These are phyloP conservation scores for Alternaria sp. DNA, from an alignment of 2,329 filamentous ascomycete species.

Conservation along the genomic window DNA sequence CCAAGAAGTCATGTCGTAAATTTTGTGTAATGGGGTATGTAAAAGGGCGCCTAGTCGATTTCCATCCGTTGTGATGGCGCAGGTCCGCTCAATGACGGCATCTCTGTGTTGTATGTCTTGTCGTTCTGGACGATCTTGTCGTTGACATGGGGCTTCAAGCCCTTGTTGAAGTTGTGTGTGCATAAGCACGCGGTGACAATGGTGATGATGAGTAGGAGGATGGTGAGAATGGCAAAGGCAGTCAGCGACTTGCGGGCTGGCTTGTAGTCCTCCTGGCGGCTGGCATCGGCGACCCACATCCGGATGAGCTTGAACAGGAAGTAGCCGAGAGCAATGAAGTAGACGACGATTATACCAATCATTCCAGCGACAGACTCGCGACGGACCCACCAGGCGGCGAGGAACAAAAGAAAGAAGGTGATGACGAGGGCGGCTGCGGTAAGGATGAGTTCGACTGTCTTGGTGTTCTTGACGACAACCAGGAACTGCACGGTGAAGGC, in stretches of 20 bases:
- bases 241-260: slow-evolving; percentile 86
- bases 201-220: slow-evolving; percentile 85
- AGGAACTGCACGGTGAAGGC: slow-evolving; percentile 98
- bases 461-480: slow-evolving; percentile 77
- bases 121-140: slow-evolving; percentile 59
- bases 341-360: slow-evolving; percentile 77
- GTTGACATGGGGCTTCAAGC: slow-evolving; percentile 84
- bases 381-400: slow-evolving; percentile 83
- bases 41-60: slow-evolving; percentile 41
- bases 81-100: slow-evolving; percentile 56
- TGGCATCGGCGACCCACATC: slow-evolving; percentile 74
- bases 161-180: slow-evolving; percentile 87
- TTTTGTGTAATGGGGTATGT: slow-evolving; percentile 18
- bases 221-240: slow-evolving; percentile 91
- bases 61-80: slow-evolving; percentile 53
- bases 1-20: slow-evolving; percentile 32
- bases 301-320: slow-evolving; percentile 98
- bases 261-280: slow-evolving; percentile 64
- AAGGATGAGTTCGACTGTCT: slow-evolving; percentile 78
- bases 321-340: slow-evolving; percentile 88
- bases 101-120: slow-evolving; percentile 58
- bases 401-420: slow-evolving; percentile 85
- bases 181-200: slow-evolving; percentile 87
- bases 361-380: slow-evolving; percentile 83
- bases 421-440: slow-evolving; percentile 90